phyloP scores from a whole-genome alignment of 2,329 filamentous ascomycete genomes.

The Bimuria novae-zelandiae region DNA sequence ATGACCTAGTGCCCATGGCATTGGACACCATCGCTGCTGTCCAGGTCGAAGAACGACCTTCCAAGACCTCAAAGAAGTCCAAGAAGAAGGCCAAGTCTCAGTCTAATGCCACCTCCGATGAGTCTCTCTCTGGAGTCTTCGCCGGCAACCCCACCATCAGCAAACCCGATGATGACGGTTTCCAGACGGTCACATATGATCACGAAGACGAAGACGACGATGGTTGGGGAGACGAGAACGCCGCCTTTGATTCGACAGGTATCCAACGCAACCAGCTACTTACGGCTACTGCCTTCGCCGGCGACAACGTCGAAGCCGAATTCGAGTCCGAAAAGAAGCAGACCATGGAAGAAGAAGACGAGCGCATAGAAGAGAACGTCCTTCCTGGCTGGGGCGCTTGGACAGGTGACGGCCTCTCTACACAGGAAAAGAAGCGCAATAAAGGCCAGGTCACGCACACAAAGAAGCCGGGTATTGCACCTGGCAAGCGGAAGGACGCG shows the following conservation, averaged over 20 bases:
- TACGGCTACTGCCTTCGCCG: constrained; percentile 83
- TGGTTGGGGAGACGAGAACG: constrained; percentile 42
- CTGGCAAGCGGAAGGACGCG: constrained; percentile 77
- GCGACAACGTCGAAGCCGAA: constrained; percentile 77
- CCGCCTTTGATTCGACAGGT: constrained; percentile 46
- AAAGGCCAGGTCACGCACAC: constrained; percentile 59
- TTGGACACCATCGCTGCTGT: constrained; percentile 12
- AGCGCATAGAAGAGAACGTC: constrained; percentile 74
- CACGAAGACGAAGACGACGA: constrained; percentile 33
- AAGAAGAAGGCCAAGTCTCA: constrained; percentile 23
- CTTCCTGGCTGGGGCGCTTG: constrained; percentile 94
- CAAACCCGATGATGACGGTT: constrained; percentile 48
- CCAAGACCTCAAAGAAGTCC: constrained; percentile 15
- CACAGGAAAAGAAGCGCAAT: constrained; percentile 64
- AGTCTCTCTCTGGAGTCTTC: constrained; percentile 21
- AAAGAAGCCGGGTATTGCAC: constrained; percentile 71
- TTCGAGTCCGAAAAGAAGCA: constrained; percentile 82
- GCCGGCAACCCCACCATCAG: constrained; percentile 39
- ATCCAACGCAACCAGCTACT: constrained; percentile 64
- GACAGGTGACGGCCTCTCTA: constrained; percentile 82
- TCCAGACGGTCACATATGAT: constrained; percentile 49
- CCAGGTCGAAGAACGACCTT: constrained; percentile 11
- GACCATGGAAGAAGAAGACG: constrained; percentile 74
- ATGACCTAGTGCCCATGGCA: constrained; percentile 21
- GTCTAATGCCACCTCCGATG: constrained; percentile 24